Conservation (phyloP, 1,284 basidiomycete species). For the Thelephora terrestris region DNA sequence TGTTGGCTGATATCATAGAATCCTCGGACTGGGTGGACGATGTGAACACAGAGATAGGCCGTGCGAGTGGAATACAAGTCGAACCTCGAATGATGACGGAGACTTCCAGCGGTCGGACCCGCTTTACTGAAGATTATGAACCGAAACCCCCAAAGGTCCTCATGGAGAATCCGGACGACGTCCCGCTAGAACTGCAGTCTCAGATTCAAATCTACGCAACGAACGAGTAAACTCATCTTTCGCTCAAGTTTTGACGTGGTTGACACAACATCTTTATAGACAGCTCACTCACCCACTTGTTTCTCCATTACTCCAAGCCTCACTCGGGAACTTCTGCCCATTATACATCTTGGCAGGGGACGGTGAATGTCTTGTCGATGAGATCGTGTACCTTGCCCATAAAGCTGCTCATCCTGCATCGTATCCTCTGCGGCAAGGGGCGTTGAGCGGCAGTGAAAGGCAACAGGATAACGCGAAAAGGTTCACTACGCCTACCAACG, state of each 20-base stretch:
- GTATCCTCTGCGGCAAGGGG: constrained; percentile 56
- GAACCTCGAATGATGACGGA: too few relatives aligned
- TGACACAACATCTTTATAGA: constrained; percentile 23
- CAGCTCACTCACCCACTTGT: constrained; percentile 76
- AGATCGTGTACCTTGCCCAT: constrained; percentile 76
- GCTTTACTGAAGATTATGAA: constrained; percentile 25
- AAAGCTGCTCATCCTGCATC: constrained; percentile 69
- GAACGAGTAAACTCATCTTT: constrained; percentile 41
- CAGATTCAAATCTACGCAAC: constrained; percentile 83
- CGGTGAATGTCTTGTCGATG: constrained; percentile 74
- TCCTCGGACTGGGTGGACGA: too few relatives aligned
- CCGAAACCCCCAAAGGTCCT: constrained; percentile 50
- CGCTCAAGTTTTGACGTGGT: background rate
- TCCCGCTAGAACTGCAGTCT: constrained; percentile 40
- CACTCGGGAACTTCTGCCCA: constrained; percentile 77
- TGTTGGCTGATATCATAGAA: too few relatives aligned
- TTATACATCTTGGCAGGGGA: constrained; percentile 73
- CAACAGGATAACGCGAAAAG: constrained; percentile 43
- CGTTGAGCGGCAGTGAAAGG: constrained; percentile 35
- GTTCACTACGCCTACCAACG: constrained; percentile 61
- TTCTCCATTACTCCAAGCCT: constrained; percentile 66
- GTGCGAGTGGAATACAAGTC: too few relatives aligned
- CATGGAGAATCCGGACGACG: constrained; percentile 37
- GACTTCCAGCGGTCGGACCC: too few relatives aligned
- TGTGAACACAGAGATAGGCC: too few relatives aligned